Conservation (phyloP, 148 eudicot genomes). For the Cornus florida region DNA sequence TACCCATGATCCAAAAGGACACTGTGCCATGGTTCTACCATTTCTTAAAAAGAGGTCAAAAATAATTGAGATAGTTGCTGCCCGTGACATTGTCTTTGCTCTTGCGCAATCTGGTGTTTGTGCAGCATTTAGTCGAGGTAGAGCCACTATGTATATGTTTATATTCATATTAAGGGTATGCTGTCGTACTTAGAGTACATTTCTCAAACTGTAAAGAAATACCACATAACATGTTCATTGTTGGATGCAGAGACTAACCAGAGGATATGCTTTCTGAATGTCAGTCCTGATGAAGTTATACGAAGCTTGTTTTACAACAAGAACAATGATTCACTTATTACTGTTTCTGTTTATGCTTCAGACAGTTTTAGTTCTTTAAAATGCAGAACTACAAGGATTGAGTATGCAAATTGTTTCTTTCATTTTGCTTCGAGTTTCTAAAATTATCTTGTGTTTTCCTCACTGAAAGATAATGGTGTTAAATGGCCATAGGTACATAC, state of each 20-base stretch:
- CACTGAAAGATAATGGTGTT: background rate
- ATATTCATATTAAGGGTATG: background rate
- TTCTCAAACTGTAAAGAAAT: background rate
- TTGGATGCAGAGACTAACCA: slow-evolving; percentile 73
- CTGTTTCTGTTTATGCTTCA: slow-evolving; percentile 91
- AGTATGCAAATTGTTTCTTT: slow-evolving; percentile 39
- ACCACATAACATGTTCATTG: background rate
- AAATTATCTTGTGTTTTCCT: background rate
- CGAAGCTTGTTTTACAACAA: slow-evolving; percentile 91
- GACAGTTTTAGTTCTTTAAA: slow-evolving; percentile 87
- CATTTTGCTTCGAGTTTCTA: background rate
- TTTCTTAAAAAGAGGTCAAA: slow-evolving; percentile 56
- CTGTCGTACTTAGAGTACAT: background rate
- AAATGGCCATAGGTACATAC: slow-evolving; percentile 56
- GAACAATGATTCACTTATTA: slow-evolving; percentile 85
- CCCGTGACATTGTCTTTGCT: slow-evolving; percentile 65
- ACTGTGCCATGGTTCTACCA: slow-evolving; percentile 49
- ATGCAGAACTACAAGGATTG: slow-evolving; percentile 89
- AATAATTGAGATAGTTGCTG: slow-evolving; percentile 62
- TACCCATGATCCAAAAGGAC: slow-evolving; percentile 69
- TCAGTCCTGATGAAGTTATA: slow-evolving; percentile 79
- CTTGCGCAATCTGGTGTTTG: slow-evolving; percentile 70
- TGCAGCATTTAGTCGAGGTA: slow-evolving; percentile 74
- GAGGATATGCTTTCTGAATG: slow-evolving; percentile 84
- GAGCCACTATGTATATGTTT: background rate